Evolutionary conservation across 371 early-diverging fungal species (phyloP), one percentile per base, ranked within the genome.

Genomic region (Lichtheimia ramosa): DNA sequence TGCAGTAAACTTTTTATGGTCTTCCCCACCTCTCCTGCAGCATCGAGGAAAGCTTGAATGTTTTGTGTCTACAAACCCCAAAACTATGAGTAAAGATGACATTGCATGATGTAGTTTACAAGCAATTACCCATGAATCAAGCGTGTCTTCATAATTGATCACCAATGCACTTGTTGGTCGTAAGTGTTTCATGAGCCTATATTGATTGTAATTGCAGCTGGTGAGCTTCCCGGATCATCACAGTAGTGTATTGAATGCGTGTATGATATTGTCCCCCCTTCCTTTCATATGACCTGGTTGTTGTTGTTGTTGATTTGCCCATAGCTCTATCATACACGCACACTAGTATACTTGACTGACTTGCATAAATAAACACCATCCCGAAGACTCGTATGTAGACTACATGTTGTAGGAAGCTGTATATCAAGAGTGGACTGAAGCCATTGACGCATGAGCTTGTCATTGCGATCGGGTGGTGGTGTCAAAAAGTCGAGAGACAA

Each of bases 321-420:
- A 21, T 25, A 5, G 8, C 40, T 28, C 41, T 23, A 43, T 23
- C 43, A 41, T 50, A 48, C 51, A 39, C 54, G 23, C 54, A 58
- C 51, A 48, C 20, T 23, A 16, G 23, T 43, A 48, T 41, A 60
- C 15, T 52, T 61, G 58, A 82, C 86, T 58, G 70, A 86, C 86
- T 89, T 86, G 88, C 88, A 90, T 34, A 97, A 84, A 42, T 90
- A 74, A 20, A 88, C 84, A 20, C 97, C 96, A 64, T 93, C 92
- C 68, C 88, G 87, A 40, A 92, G 74, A 21, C 81, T 74, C n/a
- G 78, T 73, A 28, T 86, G 81, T 51, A 91, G 81, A 53, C 80
- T 77, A 8, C 41, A 25, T 12, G 72, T 57, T 23, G 49, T 20
- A 20, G 62, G 56, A 25, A 62, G 24, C 25, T 54, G 55, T 6